Percentiles rank a stretch among this genome's conserved stretches.
Conservation (phyloP, 495 filamentous ascomycete species). For the Penicillium daleae region DNA sequence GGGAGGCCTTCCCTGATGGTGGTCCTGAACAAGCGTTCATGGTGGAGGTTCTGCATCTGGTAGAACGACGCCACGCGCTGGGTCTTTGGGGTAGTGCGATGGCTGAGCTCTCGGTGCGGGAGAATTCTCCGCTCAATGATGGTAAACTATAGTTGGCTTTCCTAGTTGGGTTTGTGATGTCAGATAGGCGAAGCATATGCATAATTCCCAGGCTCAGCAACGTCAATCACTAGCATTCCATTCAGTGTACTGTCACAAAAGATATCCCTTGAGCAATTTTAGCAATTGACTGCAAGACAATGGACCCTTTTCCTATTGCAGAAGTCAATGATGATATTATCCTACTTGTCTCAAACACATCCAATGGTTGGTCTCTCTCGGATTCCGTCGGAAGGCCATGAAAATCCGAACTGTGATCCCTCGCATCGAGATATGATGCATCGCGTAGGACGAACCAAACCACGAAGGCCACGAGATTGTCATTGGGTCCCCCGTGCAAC, state of each 20-base stretch:
- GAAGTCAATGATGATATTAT: background rate
- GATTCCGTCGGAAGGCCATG: background rate
- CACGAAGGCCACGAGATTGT: background rate
- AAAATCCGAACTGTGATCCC: background rate
- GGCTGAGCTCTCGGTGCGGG: constrained; percentile 41
- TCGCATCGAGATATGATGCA: constrained; percentile 9
- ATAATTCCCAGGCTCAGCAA: no score
- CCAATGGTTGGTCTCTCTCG: background rate
- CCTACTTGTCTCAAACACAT: background rate
- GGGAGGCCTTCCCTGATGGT: constrained; percentile 45
- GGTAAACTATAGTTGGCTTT: constrained; percentile 1
- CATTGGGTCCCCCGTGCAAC: constrained; percentile 7
- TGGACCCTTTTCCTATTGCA: background rate
- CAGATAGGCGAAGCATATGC: no score
- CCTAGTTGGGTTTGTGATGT: background rate
- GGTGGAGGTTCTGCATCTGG: constrained; percentile 43
- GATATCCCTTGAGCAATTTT: constrained; percentile 19
- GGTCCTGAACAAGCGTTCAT: constrained; percentile 46
- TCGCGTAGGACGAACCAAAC: constrained; percentile 1
- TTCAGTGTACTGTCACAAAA: background rate
- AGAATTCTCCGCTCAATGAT: constrained; percentile 32
- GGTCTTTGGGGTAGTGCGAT: constrained; percentile 48
- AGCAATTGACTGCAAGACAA: background rate
- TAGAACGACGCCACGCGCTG: constrained; percentile 44
- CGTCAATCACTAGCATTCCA: constrained; percentile 4